Percentiles rank a stretch among this genome's conserved stretches.
These are phyloP conservation scores for Corylus heterophylla DNA, from an alignment of 306 rosid genomes.

Conservation along the genomic window DNA sequence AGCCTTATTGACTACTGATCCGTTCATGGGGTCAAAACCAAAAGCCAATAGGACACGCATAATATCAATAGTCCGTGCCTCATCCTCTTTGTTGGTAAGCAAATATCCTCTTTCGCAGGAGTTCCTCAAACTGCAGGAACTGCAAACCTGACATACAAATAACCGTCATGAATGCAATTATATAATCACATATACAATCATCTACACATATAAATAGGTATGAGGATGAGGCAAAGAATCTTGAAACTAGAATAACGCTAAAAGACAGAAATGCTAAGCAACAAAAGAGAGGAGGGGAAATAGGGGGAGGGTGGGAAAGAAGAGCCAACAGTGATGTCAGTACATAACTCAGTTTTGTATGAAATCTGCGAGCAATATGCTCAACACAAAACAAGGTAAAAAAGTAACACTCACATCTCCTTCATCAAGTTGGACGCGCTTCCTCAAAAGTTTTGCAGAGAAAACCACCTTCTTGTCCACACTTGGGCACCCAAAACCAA, in stretches of 20 bases:
- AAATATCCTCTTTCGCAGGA: conserved; percentile 82
- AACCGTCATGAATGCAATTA: conserved; percentile 27
- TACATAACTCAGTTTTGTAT: background rate
- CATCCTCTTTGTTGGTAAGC: conserved; percentile 85
- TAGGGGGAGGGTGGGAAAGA: background rate
- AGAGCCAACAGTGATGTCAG: background rate
- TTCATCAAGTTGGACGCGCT: conserved; percentile 85
- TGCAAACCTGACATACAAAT: conserved; percentile 78
- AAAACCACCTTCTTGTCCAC: conserved; percentile 85
- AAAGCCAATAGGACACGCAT: conserved; percentile 76
- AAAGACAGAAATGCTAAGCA: conserved; percentile 5
- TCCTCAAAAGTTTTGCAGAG: conserved; percentile 84
- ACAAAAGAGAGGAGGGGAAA: background rate
- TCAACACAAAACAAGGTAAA: conserved; percentile 1
- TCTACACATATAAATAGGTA: conserved; percentile 1
- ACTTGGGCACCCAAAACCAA: conserved; percentile 94
- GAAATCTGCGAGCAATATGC: conserved; percentile 6
- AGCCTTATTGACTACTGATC: conserved; percentile 53
- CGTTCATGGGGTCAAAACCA: conserved; percentile 82
- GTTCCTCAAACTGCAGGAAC: conserved; percentile 97
- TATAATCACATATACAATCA: background rate
- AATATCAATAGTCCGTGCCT: conserved; percentile 81
- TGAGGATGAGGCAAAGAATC: conserved; percentile 8
- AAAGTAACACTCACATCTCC: conserved; percentile 75
- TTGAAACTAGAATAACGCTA: background rate